Base-by-base conservation (phyloP, 371 early-diverging fungal genomes). In the Mucor sp. region DNA sequence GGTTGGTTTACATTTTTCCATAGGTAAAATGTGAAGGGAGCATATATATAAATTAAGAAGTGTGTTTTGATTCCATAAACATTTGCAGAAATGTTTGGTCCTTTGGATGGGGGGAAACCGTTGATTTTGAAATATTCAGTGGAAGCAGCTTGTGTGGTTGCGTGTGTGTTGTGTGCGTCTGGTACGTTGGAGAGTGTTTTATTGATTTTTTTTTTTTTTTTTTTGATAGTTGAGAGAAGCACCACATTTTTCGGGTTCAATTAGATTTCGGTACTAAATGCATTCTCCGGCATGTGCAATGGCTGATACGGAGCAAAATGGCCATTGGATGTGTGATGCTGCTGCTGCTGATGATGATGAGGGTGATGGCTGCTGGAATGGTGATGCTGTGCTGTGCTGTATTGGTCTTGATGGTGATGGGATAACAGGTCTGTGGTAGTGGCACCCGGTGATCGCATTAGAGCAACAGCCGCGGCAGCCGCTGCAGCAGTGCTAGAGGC, bases 221-320 rank as follows among this genome's bases (percentile, higher is more conserved):
- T n/a, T n/a, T n/a, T n/a, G 56, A 30, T 56, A 14, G 50, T 47
- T 27, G 53, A 41, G 0, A 41, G 33, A 3, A 53, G 5, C 23
- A 53, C 14, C 27, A 53, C 53, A 53, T 53, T 53, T 48, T 53
- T 53, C 53, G 14, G n/a, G 43, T 55, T 28, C n/a, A 41, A 56
- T 44, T 67, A 69, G 39, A 69, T 65, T 56, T 69, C 70, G 61
- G 70, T 25, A 65, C 61, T 48, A 62, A 62, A 70, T 39, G 66
- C 28, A 58, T 60, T 66, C 33, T 70, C 62, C 41, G 70, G 63
- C 59, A 66, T 35, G 53, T 15, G 25, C 23, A 53, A 14, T 53
- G 53, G 62, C 32, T 61, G 62, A 30, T 44, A 28, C 21, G 25
- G 23, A n/a, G 25, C 19, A 28, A 28, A 43, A 19, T 48, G 53